Base-by-base conservation (phyloP, 2,329 filamentous ascomycete genomes). In the Fusarium secorum region DNA sequence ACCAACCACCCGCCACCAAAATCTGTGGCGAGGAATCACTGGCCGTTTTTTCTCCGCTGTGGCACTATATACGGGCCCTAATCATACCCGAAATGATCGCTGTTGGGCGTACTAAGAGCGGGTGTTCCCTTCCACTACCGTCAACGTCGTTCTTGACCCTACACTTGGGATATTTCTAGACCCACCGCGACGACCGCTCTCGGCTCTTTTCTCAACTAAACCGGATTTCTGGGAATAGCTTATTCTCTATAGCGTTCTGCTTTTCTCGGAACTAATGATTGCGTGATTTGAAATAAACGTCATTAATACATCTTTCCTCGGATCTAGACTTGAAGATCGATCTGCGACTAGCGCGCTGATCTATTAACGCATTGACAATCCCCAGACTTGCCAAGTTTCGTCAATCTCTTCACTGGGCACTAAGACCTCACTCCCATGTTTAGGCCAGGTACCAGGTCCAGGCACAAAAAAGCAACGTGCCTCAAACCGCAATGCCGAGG, bases 211-310 rank as follows among this genome's bases (percentile, higher is more conserved):
- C 14, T 32, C 6, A 32, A 8, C 0, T 17, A 10, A 22, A 8
- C 9, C 3, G 11, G 7, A 8, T 5, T n/a, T 30, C 13, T 11
- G 14, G 45, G 45, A 6, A 48, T 11, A 32, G 15, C 2, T 22
- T 13, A 32, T 9, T 22, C 4, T 22, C 3, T 4, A 18, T 11
- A 4, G 9, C n/a, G 10, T 9, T 22, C 3, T 11, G 0, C 20
- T 46, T 28, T 14, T 32, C 15, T 48, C 3, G 14, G 26, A 20
- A 32, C n/a, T 22, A 22, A 22, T 4, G 1, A 48, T 17, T 6
- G 20, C 14, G 20, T 22, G 45, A 46, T 22, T 11, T 4, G 5
- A 5, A 7, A 11, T 8, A 3, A 9, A 32, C 45, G 7, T 48
- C 45, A 48, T 14, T 18, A 48, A 48, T 22, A 11, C 44, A 30